Conservation (phyloP, 1,284 basidiomycete species). For the Microbotryum lychnidis-dioicae region DNA sequence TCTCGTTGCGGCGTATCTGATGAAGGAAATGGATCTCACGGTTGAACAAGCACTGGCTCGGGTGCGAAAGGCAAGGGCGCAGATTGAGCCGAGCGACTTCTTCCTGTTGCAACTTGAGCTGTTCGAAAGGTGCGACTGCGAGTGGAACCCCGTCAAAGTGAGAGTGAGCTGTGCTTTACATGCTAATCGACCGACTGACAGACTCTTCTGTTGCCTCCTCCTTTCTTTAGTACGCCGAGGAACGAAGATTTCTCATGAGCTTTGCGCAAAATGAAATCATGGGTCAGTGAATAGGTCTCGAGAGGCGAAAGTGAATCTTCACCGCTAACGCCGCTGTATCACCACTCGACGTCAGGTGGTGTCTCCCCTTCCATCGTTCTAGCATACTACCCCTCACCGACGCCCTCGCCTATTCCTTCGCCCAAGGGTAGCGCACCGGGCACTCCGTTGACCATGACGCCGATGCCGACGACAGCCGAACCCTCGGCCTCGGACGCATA, state of each 20-base stretch:
- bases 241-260: constrained; percentile 41
- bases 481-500: constrained; percentile 14
- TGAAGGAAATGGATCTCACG: constrained; percentile 36
- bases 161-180: constrained; percentile 6
- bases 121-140: constrained; percentile 38
- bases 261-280: constrained; percentile 36
- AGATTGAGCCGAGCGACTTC: constrained; percentile 38
- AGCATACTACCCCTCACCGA: constrained; percentile 40
- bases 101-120: constrained; percentile 42
- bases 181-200: background rate
- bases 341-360: constrained; percentile 21
- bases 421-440: too few species aligned
- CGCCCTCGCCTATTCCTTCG: constrained; percentile 25
- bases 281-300: constrained; percentile 25
- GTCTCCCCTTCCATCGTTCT: constrained; percentile 38
- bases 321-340: background rate
- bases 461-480: constrained; percentile 7
- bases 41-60: constrained; percentile 37
- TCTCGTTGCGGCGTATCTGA: constrained; percentile 41
- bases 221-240: constrained; percentile 32
- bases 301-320: background rate
- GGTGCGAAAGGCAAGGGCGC: constrained; percentile 33
- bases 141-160: constrained; percentile 37
- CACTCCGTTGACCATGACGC: too few species aligned
- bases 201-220: background rate